These are phyloP conservation scores for Xylaria scruposa DNA, from an alignment of 495 filamentous ascomycete genomes.

Conservation along the genomic window DNA sequence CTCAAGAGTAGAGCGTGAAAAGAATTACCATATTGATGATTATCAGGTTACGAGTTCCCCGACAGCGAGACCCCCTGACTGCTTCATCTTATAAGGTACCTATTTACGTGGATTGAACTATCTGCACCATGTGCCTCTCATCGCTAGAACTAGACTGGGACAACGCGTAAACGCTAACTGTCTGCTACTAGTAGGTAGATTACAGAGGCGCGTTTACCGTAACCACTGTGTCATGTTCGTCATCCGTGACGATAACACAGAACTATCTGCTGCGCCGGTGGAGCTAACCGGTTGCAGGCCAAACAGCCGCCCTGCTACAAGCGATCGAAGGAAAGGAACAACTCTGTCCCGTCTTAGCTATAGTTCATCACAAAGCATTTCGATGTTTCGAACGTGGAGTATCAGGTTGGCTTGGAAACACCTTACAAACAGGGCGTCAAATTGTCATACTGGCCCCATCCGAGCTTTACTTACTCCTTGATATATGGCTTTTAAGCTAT, in stretches of 20 bases:
- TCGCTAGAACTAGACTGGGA: not conserved
- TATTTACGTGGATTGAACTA: not conserved
- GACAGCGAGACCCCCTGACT: not conserved
- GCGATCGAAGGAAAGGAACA: not conserved
- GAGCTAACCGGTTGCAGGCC: not conserved
- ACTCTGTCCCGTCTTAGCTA: constrained; percentile 3
- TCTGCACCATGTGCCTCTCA: constrained; percentile 6
- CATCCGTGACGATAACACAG: not conserved
- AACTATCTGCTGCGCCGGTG: not conserved
- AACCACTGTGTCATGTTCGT: not conserved
- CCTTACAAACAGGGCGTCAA: not conserved
- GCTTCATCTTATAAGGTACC: not conserved
- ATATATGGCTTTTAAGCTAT: not conserved
- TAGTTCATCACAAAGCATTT: not conserved
- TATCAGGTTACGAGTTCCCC: constrained; percentile 7
- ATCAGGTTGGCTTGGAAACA: not conserved
- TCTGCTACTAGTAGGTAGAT: not conserved
- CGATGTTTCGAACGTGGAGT: not conserved
- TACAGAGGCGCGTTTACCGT: not conserved
- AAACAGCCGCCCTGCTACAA: not conserved
- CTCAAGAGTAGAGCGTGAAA: not conserved
- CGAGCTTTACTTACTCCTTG: not conserved
- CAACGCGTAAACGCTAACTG: not conserved
- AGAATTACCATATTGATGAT: not conserved
- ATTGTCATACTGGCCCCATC: not conserved